phyloP scores from a whole-genome alignment of 1,284 basidiomycete genomes.

The Marasmius sp. region DNA sequence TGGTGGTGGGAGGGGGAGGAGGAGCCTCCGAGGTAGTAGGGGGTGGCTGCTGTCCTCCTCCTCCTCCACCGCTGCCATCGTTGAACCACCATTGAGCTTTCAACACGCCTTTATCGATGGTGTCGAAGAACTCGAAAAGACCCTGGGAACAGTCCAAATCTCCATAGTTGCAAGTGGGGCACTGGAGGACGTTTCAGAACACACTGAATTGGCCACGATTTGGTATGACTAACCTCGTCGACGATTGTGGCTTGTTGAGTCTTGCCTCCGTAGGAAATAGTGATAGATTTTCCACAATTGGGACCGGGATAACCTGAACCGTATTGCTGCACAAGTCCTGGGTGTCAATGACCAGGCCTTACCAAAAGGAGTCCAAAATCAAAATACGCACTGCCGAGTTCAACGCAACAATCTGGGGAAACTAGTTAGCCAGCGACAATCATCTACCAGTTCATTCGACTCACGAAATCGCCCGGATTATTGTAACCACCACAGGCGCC shows the following conservation, averaged over 20 bases:
- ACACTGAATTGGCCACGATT: background rate
- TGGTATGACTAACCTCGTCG: constrained; percentile 53
- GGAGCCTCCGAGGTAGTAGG: background rate
- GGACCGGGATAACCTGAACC: constrained; percentile 56
- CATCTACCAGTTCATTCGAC: constrained; percentile 14
- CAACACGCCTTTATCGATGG: constrained; percentile 49
- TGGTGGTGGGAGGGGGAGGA: constrained; percentile 13
- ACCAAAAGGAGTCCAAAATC: too few species aligned
- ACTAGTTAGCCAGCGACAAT: background rate
- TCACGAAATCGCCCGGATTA: constrained; percentile 31
- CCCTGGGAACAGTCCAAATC: constrained; percentile 78
- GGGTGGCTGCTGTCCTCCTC: constrained; percentile 12
- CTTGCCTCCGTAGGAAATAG: constrained; percentile 66
- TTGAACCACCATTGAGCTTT: constrained; percentile 58
- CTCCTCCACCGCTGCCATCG: constrained; percentile 28
- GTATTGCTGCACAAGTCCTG: constrained; percentile 35
- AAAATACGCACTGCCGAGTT: constrained; percentile 10
- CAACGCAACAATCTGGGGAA: constrained; percentile 39
- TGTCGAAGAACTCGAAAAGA: constrained; percentile 70
- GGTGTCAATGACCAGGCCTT: background rate
- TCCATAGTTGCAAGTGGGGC: constrained; percentile 67
- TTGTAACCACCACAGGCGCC: constrained; percentile 41
- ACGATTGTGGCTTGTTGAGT: constrained; percentile 60
- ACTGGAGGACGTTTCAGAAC: constrained; percentile 38
- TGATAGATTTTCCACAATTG: constrained; percentile 62